Evolutionary conservation across 2,329 filamentous ascomycete genomes (phyloP).

Genomic region (Phaeophleospora eucalypticola): DNA sequence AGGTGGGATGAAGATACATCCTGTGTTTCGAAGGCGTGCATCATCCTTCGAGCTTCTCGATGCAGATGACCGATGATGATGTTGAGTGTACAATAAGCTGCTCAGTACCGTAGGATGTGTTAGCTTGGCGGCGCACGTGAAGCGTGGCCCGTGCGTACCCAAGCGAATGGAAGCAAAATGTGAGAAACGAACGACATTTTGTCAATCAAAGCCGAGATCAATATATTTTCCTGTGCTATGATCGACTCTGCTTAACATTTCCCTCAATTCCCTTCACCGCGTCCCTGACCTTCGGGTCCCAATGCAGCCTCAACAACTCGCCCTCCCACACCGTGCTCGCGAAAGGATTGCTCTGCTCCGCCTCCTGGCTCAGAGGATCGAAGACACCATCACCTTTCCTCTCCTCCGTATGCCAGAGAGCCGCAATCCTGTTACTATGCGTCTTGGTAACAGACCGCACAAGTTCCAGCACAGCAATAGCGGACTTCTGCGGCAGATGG

Average conservation of each 20-base stretch:
- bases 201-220: no score
- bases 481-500: conserved; percentile 86
- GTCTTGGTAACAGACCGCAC: conserved; percentile 73
- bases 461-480: conserved; percentile 72
- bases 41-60: no score
- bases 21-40: no score
- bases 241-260: conserved; percentile 16
- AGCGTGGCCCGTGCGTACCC: no score
- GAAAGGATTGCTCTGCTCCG: conserved; percentile 87
- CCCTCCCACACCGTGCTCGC: conserved; percentile 90
- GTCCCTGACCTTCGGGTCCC: conserved; percentile 79
- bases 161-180: no score
- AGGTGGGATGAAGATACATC: no score
- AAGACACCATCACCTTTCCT: conserved; percentile 85
- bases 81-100: no score
- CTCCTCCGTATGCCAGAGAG: conserved; percentile 94
- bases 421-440: conserved; percentile 75
- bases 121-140: no score
- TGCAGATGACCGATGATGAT: no score
- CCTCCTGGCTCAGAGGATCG: conserved; percentile 65
- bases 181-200: no score
- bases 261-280: conserved; percentile 36
- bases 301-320: conserved; percentile 79
- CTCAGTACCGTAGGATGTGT: no score
- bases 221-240: no score